phyloP scores from a whole-genome alignment of 176 grass and related monocot species.

The Paspalum notatum region DNA sequence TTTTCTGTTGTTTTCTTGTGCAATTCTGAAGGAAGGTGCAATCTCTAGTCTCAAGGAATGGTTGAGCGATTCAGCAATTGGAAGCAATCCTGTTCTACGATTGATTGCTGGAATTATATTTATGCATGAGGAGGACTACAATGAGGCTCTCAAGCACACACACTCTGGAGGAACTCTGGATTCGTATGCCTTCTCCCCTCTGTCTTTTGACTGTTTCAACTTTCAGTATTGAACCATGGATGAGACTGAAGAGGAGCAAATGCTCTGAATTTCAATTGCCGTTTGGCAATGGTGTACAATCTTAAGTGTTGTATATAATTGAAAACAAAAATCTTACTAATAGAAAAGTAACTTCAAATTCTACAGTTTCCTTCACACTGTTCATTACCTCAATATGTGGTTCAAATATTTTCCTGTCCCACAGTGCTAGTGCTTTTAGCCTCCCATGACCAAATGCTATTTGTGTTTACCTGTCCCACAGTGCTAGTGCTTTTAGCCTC shows the following conservation, averaged over 20 bases:
- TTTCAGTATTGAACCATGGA: constrained; percentile 13
- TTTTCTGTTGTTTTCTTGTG: constrained; percentile 26
- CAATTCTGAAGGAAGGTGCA: constrained; percentile 62
- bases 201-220: background rate
- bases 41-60: constrained; percentile 67
- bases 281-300: background rate
- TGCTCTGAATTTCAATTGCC: background rate
- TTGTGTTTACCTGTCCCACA: background rate
- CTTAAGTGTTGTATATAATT: background rate
- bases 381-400: background rate
- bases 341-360: background rate
- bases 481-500: background rate
- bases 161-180: constrained; percentile 75
- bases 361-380: background rate
- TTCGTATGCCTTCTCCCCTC: constrained; percentile 41
- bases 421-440: background rate
- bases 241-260: background rate
- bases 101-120: constrained; percentile 72
- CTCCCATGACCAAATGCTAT: background rate
- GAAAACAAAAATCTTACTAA: background rate
- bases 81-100: constrained; percentile 65
- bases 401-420: background rate
- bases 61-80: constrained; percentile 72
- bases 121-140: constrained; percentile 72
- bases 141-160: constrained; percentile 76